Base-by-base conservation (phyloP, 352 stramenopile species). In the Achlya hypogyna region DNA sequence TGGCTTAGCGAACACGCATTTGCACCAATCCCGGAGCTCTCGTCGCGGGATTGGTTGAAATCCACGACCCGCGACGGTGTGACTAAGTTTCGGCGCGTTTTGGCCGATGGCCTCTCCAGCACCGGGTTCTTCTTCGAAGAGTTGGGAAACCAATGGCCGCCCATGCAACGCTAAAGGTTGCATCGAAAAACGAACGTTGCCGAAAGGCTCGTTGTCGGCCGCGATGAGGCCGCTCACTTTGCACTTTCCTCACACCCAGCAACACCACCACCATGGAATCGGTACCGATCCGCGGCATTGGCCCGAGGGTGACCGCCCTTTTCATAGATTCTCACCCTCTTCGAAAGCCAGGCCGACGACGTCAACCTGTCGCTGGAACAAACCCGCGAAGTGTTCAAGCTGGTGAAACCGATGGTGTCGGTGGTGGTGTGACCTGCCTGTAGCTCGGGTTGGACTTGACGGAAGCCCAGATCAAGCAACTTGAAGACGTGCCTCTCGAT, bases 401-500 rank as follows among this genome's bases (percentile, higher is more conserved):
- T 64, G 32, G 53, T 62, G 38, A 16, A 18, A 12, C 22, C 31
- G 6, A 31, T n/a, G 34, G 9, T 31, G n/a, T 45, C n/a, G 34
- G 14, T 20, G 28, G 5, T 5, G 4, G 12, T 45, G 12, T 32
- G 20, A 25, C 14, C 22, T 47, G 53, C 10, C 29, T 20, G 8
- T 49, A 62, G 53, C 35, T 64, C 16, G 54, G 54, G 5, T 25
- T 64, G 22, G 54, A 64, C 31, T 27, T 64, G 16, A 64, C 54
- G 3, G 54, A 51, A 18, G 54, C 16, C 32, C 54, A 64, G 35
- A 51, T 64, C 54, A 52, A 64, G 29, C 54, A 34, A 6, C 38
- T 64, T n/a, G 54, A 64, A 29, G 54, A 64, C 12, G 47, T 64
- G 20, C 54, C 54, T 35, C 1, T 64, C 4, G 54, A 64, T 34